Base-by-base conservation (phyloP, 768 basidiomycete species). In the Mycena vitilis region DNA sequence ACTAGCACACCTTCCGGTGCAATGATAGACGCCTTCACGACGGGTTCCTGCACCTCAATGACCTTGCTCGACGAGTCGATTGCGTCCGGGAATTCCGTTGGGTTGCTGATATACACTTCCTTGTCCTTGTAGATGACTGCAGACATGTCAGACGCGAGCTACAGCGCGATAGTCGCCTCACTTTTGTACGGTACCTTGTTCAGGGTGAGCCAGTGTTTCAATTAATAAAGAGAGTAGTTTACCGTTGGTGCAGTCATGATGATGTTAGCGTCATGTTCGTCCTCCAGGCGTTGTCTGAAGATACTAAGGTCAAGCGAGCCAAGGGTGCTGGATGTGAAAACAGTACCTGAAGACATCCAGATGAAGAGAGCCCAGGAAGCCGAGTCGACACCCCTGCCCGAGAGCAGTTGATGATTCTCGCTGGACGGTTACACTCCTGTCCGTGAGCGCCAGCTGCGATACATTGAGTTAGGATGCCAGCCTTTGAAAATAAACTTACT, bases 221-320 rank as follows among this genome's bases (percentile, higher is more conserved):
- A 55, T 7, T 5, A 15, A 49, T 55, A 7, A 22, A 30, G 6
- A 10, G 34, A 34, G 1, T 13, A 57, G 15, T 78, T 95, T 96
- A 34, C 97, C 3, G 96, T 96, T 1, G 98, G 98, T 4, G 96
- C 93, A 13, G 98, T 99, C 63, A 99, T 88, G 73, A 99, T 95
- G 65, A 99, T 90, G 74, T 93, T 95, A 38, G 96, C 94, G 65
- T 95, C 91, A 73, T 98, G 95, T 78, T 99, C 98, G 73, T 99
- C 98, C 79, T 99, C 98, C 5, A 99, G 83, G 16, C 98, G 88
- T 77, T 99, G 98, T 22, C 96, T 91, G 79, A 95, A 95, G 45
- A 96, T 93, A 73, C 97, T 94, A 94, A 98, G 96, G 76, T 99
- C 97, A 65, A 99, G 80, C 7, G 95, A 95, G 1, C 98, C 98